Percentiles rank a stretch among this genome's conserved stretches.
Conservation (phyloP, 371 early-diverging fungal genomes). For the Mortierella sp. region DNA sequence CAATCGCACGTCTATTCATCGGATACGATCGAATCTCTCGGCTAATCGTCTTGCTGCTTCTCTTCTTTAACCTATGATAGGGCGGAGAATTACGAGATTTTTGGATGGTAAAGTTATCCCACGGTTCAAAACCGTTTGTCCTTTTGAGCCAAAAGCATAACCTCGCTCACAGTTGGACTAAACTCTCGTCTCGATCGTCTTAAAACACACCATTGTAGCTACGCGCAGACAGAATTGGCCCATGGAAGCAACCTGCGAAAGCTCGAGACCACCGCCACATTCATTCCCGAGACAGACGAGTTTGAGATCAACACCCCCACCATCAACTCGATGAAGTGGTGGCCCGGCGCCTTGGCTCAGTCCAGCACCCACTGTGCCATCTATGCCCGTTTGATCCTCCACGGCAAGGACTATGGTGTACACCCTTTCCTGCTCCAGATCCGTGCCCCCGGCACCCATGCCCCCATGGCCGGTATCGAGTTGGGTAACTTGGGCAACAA, state of each 20-base stretch:
- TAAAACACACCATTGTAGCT: too few relatives aligned
- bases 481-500: conserved; percentile 89
- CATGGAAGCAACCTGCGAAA: conserved; percentile 90
- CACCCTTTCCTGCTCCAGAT: conserved; percentile 91
- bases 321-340: conserved; percentile 88
- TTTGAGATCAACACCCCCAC: conserved; percentile 90
- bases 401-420: conserved; percentile 83
- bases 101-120: conserved; percentile 70
- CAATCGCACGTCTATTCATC: neutral
- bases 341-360: conserved; percentile 86
- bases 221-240: conserved; percentile 77
- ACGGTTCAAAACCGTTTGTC: neutral
- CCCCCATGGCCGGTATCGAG: conserved; percentile 81
- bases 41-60: neutral
- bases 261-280: conserved; percentile 94
- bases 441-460: conserved; percentile 80
- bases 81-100: conserved; percentile 79
- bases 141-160: conserved; percentile 2
- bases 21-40: neutral
- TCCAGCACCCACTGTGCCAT: conserved; percentile 84
- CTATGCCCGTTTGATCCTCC: conserved; percentile 85
- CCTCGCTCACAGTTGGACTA: neutral
- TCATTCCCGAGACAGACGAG: conserved; percentile 83
- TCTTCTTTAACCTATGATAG: conserved; percentile 1
- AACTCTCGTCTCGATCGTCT: neutral